phyloP scores from a whole-genome alignment of 805 yeast genomes.

The Kluyveromyces aestuarii region DNA sequence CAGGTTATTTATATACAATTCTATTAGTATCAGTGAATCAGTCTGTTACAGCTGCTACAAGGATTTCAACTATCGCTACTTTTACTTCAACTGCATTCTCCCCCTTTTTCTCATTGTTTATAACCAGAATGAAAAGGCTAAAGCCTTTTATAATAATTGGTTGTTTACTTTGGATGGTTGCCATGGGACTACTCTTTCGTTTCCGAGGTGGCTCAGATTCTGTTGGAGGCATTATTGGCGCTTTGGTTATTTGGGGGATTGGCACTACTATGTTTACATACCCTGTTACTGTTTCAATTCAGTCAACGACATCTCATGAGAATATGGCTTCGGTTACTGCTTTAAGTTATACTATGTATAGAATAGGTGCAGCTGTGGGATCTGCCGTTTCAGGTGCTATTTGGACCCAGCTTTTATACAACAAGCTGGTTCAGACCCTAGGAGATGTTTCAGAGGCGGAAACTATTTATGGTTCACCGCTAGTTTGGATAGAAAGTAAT shows the following conservation, averaged over 20 bases:
- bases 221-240: slow-evolving; percentile 42
- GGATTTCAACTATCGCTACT: slow-evolving; percentile 52
- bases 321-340: slow-evolving; percentile 60
- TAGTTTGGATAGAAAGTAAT: slow-evolving; percentile 36
- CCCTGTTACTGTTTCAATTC: slow-evolving; percentile 52
- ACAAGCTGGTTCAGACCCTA: slow-evolving; percentile 29
- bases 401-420: slow-evolving; percentile 55
- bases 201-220: slow-evolving; percentile 47
- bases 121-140: slow-evolving; percentile 39
- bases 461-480: slow-evolving; percentile 45
- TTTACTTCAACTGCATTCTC: slow-evolving; percentile 59
- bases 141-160: slow-evolving; percentile 58
- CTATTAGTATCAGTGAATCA: slow-evolving; percentile 46
- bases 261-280: slow-evolving; percentile 68
- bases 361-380: slow-evolving; percentile 62
- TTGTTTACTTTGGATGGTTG: slow-evolving; percentile 44
- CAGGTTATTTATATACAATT: slow-evolving; percentile 50
- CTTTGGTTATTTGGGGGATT: slow-evolving; percentile 50
- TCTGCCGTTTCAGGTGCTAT: slow-evolving; percentile 62
- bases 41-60: slow-evolving; percentile 46
- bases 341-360: slow-evolving; percentile 46
- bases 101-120: slow-evolving; percentile 44
- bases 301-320: slow-evolving; percentile 53
- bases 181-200: slow-evolving; percentile 39
- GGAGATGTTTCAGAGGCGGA: slow-evolving; percentile 33